Base-by-base conservation (phyloP, 164 flowering plant genomes). In the Liquidambar formosana region DNA sequence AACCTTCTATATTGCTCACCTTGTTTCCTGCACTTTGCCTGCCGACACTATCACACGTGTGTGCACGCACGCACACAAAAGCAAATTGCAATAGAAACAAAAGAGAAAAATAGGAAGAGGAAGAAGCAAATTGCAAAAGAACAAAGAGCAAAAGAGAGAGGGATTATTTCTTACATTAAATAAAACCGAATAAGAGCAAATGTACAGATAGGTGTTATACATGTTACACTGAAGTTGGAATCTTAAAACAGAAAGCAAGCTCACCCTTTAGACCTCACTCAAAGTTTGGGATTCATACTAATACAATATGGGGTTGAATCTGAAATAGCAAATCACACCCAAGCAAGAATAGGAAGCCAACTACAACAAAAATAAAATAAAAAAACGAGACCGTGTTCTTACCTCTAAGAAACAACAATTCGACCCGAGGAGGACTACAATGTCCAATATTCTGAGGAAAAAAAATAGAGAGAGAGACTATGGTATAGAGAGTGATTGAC, bases 291-390 rank as follows among this genome's bases (percentile, higher is more conserved):
- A 43, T 47, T 71, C 28, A 57, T 65, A 69, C 71, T 68, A 73
- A 72, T 71, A 68, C 65, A 65, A 71, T 28, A 76, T 67, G 77
- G 74, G 23, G 76, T 65, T 72, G 69, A 73, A 73, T 63, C 68
- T 72, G 68, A 68, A 73, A 66, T 63, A 61, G 68, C 75, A 76
- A 79, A 70, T 66, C 74, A 76, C 76, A 76, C 76, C 64, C 80
- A 69, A 73, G 62, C 80, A 72, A 72, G 73, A 67, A 63, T 67
- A 18, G 46, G 41, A 33, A 46, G 41, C n/a, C 41, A 19, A 52
- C 25, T 44, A 22, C 57, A 6, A 27, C 51, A 27, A 48, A 26
- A 26, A 41, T 25, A 54, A 72, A 60, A 47, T 19, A 51, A 53
- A 45, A 63, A 71, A 65, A n/a, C 21, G 49, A 60, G 38, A 57